phyloP scores from a whole-genome alignment of 495 filamentous ascomycete genomes.

The Friedmanniomyces simplex region DNA sequence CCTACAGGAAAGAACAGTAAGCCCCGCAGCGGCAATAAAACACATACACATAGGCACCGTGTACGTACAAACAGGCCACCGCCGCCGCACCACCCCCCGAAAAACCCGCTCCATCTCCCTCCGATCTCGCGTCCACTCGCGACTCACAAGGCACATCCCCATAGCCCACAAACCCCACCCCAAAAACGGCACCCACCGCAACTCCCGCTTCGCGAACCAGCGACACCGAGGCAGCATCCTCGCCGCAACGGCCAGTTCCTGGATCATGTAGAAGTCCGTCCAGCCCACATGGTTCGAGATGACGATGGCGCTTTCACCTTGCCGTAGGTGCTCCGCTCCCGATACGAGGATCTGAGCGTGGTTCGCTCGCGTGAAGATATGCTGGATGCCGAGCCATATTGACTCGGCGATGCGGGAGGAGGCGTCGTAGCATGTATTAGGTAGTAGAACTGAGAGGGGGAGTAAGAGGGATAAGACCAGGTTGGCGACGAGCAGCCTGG shows the following conservation, averaged over 20 bases:
- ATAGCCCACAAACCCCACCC: conserved; percentile 53
- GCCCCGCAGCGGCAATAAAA: too few relatives aligned
- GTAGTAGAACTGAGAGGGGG: conserved; percentile 37
- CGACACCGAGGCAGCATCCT: conserved; percentile 48
- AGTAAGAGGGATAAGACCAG: conserved; percentile 43
- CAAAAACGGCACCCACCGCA: conserved; percentile 45
- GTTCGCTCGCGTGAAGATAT: conserved; percentile 41
- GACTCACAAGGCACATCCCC: conserved; percentile 49
- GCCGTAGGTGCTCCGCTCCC: conserved; percentile 34
- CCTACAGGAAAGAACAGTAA: conserved; percentile 26
- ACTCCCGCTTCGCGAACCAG: conserved; percentile 48
- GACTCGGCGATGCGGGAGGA: conserved; percentile 41
- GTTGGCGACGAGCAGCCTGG: conserved; percentile 40
- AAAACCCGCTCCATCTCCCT: conserved; percentile 45
- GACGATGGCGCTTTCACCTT: conserved; percentile 44
- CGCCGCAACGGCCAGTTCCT: conserved; percentile 40
- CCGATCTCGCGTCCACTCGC: conserved; percentile 45
- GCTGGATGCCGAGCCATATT: conserved; percentile 45
- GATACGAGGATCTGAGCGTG: conserved; percentile 41
- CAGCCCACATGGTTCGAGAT: conserved; percentile 48
- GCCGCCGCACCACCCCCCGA: conserved; percentile 34
- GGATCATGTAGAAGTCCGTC: conserved; percentile 53
- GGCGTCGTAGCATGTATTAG: conserved; percentile 37
- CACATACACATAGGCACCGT: not conserved
- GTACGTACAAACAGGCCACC: conserved; percentile 46